Percentiles rank a stretch among this genome's conserved stretches.
Evolutionary conservation across 2,329 filamentous ascomycete genomes (phyloP).

Genomic region (Aschersonia sp.): DNA sequence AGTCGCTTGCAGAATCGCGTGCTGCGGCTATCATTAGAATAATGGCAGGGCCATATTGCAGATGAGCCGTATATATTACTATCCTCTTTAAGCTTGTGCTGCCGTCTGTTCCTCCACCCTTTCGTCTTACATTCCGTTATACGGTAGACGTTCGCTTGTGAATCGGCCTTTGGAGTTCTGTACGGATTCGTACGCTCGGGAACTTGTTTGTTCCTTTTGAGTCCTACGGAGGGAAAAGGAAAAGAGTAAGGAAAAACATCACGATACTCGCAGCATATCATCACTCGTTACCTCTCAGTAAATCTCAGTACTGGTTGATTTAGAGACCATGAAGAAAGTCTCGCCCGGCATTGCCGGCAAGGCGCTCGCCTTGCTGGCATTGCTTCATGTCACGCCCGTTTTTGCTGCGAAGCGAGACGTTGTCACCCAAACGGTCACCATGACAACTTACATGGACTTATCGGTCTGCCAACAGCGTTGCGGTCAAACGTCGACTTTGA

Average conservation of each 20-base stretch:
- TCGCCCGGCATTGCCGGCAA: neutral
- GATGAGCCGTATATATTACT: neutral
- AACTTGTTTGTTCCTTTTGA: no score
- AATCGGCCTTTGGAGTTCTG: no score
- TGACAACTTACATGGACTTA: conserved; percentile 1
- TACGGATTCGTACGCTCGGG: no score
- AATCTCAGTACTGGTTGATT: neutral
- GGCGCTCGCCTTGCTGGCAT: neutral
- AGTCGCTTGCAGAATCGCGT: neutral
- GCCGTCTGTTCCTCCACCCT: neutral
- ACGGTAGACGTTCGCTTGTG: neutral
- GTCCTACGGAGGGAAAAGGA: neutral
- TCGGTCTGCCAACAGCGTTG: neutral
- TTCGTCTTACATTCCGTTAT: neutral
- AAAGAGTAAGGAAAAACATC: neutral
- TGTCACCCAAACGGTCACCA: neutral
- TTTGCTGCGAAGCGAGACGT: neutral
- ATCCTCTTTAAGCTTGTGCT: neutral
- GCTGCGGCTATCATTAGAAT: neutral
- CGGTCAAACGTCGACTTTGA: neutral
- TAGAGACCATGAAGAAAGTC: neutral
- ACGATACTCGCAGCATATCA: no score
- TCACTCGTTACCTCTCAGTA: neutral
- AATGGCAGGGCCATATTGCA: neutral
- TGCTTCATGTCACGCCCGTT: conserved; percentile 1